These are phyloP conservation scores for Chamaecrista fasciculata DNA, from an alignment of 306 rosid genomes.

Conservation along the genomic window DNA sequence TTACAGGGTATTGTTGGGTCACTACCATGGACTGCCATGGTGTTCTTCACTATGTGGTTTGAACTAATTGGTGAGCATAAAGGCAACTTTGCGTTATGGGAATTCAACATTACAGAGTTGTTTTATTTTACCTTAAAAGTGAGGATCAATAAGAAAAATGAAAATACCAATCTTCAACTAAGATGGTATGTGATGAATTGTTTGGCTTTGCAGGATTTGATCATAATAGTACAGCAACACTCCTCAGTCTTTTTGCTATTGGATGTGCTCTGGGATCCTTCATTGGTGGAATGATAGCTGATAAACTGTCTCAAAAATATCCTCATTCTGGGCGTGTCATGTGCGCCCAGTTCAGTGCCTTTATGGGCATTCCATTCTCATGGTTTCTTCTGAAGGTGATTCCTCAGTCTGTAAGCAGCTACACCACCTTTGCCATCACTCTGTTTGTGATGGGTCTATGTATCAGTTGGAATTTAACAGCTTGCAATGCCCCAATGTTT, in stretches of 20 bases:
- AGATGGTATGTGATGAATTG: slow-evolving; percentile 4
- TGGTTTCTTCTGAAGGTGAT: slow-evolving; percentile 67
- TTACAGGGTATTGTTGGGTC: slow-evolving; percentile 90
- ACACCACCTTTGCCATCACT: slow-evolving; percentile 55
- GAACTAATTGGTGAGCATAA: slow-evolving; percentile 75
- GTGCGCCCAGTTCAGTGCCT: slow-evolving; percentile 95
- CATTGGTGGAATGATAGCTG: slow-evolving; percentile 81
- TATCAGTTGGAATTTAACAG: slow-evolving; percentile 88
- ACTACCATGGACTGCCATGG: slow-evolving; percentile 99
- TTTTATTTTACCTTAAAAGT: too few species aligned
- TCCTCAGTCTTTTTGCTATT: slow-evolving; percentile 75
- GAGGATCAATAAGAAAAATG: too few species aligned
- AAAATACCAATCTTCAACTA: neutral
- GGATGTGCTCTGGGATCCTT: slow-evolving; percentile 86
- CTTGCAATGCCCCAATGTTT: slow-evolving; percentile 88
- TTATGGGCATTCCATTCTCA: slow-evolving; percentile 96
- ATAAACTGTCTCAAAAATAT: slow-evolving; percentile 54
- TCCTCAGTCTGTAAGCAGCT: slow-evolving; percentile 84
- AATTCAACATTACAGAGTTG: too few species aligned
- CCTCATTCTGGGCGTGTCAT: slow-evolving; percentile 83
- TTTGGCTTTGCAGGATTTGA: slow-evolving; percentile 65
- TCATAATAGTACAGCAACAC: slow-evolving; percentile 75
- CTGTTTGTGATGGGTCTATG: slow-evolving; percentile 88
- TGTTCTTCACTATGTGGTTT: slow-evolving; percentile 99
- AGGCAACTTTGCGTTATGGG: slow-evolving; percentile 4